Conservation (phyloP, 2,329 filamentous ascomycete species). For the Talaromyces sp. region DNA sequence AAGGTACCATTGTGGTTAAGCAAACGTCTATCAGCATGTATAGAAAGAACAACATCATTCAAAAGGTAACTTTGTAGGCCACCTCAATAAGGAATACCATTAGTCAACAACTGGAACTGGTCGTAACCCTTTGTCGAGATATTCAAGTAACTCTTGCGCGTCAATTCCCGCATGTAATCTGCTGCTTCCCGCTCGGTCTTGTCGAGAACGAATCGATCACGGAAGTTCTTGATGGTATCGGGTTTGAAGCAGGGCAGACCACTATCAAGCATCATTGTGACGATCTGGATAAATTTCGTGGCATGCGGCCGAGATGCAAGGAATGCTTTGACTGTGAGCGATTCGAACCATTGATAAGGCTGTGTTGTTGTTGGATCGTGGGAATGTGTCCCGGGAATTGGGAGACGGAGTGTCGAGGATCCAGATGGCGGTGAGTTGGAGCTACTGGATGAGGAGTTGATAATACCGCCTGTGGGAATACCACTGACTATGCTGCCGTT, state of each 20-base stretch:
- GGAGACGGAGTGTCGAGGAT: constrained; percentile 18
- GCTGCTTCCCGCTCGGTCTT: constrained; percentile 89
- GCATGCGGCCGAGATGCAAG: constrained; percentile 80
- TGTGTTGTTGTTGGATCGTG: constrained; percentile 65
- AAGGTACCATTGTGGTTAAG: background rate
- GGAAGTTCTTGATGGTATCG: constrained; percentile 88
- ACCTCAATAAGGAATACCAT: constrained; percentile 85
- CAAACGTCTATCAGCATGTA: background rate
- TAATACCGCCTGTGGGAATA: background rate
- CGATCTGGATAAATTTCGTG: constrained; percentile 84
- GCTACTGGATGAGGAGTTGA: background rate
- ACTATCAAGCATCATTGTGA: constrained; percentile 92
- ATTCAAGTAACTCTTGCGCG: constrained; percentile 85
- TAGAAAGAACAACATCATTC: background rate
- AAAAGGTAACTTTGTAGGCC: background rate
- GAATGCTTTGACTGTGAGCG: constrained; percentile 93
- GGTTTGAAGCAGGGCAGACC: constrained; percentile 97
- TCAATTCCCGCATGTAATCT: constrained; percentile 85
- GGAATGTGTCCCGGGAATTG: constrained; percentile 32
- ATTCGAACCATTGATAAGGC: constrained; percentile 92
- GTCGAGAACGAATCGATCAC: constrained; percentile 87
- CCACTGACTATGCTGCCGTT: constrained; percentile 16
- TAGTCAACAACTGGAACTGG: constrained; percentile 94
- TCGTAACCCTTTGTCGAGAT: constrained; percentile 95
- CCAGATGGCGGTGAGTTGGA: background rate